Evolutionary conservation across 345 rosid species (phyloP), one percentile per base, ranked within the genome.

Genomic region (Dimocarpus longan): DNA sequence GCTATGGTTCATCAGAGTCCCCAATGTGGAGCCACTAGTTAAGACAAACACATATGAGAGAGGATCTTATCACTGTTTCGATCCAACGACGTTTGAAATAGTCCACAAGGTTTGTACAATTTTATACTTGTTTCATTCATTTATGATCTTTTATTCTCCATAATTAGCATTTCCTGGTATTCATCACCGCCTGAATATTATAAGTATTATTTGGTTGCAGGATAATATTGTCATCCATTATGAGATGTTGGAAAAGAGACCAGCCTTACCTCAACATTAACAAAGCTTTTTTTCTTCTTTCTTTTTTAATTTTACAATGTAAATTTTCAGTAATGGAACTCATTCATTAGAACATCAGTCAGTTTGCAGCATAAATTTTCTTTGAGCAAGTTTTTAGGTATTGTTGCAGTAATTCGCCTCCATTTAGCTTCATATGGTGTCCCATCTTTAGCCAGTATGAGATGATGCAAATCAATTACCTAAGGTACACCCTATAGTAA

Each of bases 161-260:
- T 3, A 42, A 28, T 15, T 39, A 11, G 18, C 42, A 11, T 50
- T 54, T 56, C 28, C 50, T 22, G 9, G 8, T 18, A 19, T 19
- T 77, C 57, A 42, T 12, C 42, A 66, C 37, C 13, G 18, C 22
- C 32, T 28, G 15, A 16, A 28, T 44, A 65, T 50, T 65, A n/a
- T 24, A 56, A 22, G 44, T 74, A 21, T 75, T 24, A 37, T 43
- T 76, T 84, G 26, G 79, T 12, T 82, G 89, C 95, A 94, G 99
- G 99, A 97, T 82, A 87, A 93, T 82, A 85, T 88, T 75, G 89
- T 97, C 67, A 80, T 97, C 69, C 86, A 91, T 75, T 93, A 90
- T 26, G 99, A 97, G 78, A 78, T 80, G 80, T 73, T 94, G 89
- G 99, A 94, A 89, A 94, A 97, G 93, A 91, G 90, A 93, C 98